phyloP scores from a whole-genome alignment of 495 filamentous ascomycete species.

The Neurospora sp. region DNA sequence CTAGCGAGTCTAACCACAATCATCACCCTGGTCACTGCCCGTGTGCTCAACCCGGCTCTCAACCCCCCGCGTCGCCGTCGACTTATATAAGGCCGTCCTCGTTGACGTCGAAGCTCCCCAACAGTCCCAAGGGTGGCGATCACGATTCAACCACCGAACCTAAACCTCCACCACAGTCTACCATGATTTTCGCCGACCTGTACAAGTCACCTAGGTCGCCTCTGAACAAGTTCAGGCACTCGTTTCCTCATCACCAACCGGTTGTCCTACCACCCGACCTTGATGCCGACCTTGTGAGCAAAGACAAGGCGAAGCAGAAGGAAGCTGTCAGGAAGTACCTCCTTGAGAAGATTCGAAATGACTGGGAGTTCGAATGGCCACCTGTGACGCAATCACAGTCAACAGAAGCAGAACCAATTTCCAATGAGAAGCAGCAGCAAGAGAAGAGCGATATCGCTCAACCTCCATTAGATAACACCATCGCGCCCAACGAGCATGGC shows the following conservation, averaged over 20 bases:
- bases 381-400: conserved; percentile 5
- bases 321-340: conserved; percentile 43
- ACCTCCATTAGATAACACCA: background rate
- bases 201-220: conserved; percentile 28
- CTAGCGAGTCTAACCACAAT: background rate
- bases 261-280: conserved; percentile 23
- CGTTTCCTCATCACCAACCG: conserved; percentile 16
- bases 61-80: conserved; percentile 5
- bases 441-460: background rate
- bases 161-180: background rate
- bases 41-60: conserved; percentile 9
- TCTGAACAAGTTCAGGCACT: conserved; percentile 30
- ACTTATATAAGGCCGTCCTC: conserved; percentile 16
- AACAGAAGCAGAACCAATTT: background rate
- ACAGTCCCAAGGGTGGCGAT: conserved; percentile 14
- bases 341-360: conserved; percentile 43
- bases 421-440: background rate
- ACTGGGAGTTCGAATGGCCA: conserved; percentile 47
- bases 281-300: conserved; percentile 43
- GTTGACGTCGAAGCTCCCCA: conserved; percentile 4
- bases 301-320: conserved; percentile 45
- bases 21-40: conserved; percentile 15
- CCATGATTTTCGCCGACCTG: conserved; percentile 30
- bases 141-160: background rate
- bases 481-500: background rate